phyloP scores from a whole-genome alignment of 768 basidiomycete genomes.

The Dentipellis sp. region DNA sequence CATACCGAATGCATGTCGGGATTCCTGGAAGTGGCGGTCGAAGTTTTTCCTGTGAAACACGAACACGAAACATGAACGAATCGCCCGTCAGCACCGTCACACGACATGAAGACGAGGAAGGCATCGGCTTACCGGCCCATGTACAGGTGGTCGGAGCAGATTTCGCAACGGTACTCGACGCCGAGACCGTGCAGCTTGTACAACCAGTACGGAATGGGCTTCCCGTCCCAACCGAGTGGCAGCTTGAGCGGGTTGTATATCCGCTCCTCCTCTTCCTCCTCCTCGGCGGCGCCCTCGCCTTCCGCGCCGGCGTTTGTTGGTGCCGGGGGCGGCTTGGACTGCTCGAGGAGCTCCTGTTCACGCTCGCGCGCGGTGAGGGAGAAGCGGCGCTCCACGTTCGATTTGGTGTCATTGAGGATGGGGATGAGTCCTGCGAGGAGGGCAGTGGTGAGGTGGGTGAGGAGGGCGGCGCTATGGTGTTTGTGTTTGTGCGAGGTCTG shows the following conservation, averaged over 20 bases:
- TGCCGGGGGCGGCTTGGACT: constrained; percentile 38
- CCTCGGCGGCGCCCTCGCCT: constrained; percentile 48
- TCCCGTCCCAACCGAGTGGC: constrained; percentile 96
- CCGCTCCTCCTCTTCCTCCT: constrained; percentile 92
- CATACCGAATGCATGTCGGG: constrained; percentile 97
- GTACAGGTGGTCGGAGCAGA: constrained; percentile 93
- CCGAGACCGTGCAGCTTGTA: constrained; percentile 97
- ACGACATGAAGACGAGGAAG: background rate
- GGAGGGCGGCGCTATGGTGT: constrained; percentile 54
- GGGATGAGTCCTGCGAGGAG: constrained; percentile 57
- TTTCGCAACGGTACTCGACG: constrained; percentile 97
- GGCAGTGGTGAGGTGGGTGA: constrained; percentile 60
- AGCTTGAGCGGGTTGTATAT: constrained; percentile 98
- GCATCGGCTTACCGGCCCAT: constrained; percentile 70
- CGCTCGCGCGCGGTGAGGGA: constrained; percentile 97
- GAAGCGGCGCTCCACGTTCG: constrained; percentile 93
- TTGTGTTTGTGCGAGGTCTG: constrained; percentile 32
- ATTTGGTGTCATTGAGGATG: constrained; percentile 81
- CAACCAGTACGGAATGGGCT: constrained; percentile 98
- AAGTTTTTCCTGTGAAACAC: constrained; percentile 74
- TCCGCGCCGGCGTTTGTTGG: constrained; percentile 31
- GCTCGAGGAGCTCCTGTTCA: constrained; percentile 85
- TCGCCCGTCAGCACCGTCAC: background rate
- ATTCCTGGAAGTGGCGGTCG: constrained; percentile 95
- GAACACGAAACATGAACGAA: background rate